Evolutionary conservation across 441 rosid species (phyloP).

Genomic region (Croton laevigatus): DNA sequence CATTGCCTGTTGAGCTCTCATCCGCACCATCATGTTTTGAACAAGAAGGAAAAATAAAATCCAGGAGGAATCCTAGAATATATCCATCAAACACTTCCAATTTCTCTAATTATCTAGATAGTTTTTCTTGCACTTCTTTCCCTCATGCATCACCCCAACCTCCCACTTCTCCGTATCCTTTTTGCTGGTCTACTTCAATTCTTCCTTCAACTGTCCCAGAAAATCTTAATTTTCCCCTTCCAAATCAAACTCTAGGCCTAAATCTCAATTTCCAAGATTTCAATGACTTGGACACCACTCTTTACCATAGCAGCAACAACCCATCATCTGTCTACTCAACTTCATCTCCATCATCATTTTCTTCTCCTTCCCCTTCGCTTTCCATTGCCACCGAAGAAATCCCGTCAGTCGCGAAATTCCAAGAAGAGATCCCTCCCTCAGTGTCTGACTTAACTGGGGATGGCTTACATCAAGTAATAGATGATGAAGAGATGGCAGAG

Average conservation of each 20-base stretch:
- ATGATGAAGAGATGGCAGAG: slow-evolving; percentile 68
- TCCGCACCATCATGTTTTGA: slow-evolving; percentile 36
- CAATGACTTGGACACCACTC: slow-evolving; percentile 53
- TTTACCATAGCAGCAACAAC: slow-evolving; percentile 35
- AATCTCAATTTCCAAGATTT: slow-evolving; percentile 86
- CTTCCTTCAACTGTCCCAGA: slow-evolving; percentile 40
- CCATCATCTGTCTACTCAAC: slow-evolving; percentile 54
- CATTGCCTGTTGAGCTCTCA: slow-evolving; percentile 23
- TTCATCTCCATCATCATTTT: slow-evolving; percentile 57
- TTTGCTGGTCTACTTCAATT: slow-evolving; percentile 40
- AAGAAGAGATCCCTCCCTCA: slow-evolving; percentile 24
- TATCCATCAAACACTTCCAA: slow-evolving; percentile 37
- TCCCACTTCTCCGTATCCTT: slow-evolving; percentile 39
- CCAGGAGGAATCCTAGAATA: slow-evolving; percentile 48
- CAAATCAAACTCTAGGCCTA: slow-evolving; percentile 79
- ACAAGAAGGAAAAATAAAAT: slow-evolving; percentile 41
- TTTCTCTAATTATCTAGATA: slow-evolving; percentile 32
- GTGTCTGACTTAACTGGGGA: slow-evolving; percentile 31
- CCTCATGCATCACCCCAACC: slow-evolving; percentile 23
- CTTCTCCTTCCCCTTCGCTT: slow-evolving; percentile 40
- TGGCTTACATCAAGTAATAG: slow-evolving; percentile 53
- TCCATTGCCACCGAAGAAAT: slow-evolving; percentile 36
- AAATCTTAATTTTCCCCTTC: slow-evolving; percentile 55
- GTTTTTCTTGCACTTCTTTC: slow-evolving; percentile 32
- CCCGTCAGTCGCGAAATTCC: slow-evolving; percentile 30